Evolutionary conservation across 1,284 basidiomycete genomes (phyloP).

Genomic region (Ceratobasidium papillatum): DNA sequence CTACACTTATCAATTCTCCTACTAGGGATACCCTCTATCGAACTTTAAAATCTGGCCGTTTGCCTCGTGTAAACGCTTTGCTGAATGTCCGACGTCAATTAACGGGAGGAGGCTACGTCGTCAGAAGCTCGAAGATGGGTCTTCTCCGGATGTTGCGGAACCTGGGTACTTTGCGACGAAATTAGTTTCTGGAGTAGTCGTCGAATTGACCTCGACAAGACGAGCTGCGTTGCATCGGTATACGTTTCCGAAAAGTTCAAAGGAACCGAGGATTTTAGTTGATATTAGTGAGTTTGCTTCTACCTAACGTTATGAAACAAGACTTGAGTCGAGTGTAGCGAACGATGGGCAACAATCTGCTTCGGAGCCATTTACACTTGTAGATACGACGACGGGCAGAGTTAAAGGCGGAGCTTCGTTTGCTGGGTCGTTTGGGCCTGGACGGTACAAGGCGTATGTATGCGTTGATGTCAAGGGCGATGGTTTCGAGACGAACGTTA

Average conservation of each 20-base stretch:
- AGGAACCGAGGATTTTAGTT: constrained; percentile 44
- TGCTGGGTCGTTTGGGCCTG: constrained; percentile 63
- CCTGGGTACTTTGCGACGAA: constrained; percentile 47
- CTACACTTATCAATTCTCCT: neutral
- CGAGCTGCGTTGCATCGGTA: constrained; percentile 46
- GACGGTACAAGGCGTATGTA: constrained; percentile 64
- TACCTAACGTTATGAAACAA: neutral
- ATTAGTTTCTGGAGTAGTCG: constrained; percentile 44
- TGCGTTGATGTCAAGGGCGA: constrained; percentile 69
- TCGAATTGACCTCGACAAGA: constrained; percentile 46
- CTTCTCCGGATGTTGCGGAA: constrained; percentile 41
- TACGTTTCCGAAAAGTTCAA: constrained; percentile 45
- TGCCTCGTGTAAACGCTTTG: constrained; percentile 29
- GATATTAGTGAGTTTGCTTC: constrained; percentile 42
- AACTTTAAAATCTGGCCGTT: constrained; percentile 38
- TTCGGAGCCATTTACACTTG: constrained; percentile 57
- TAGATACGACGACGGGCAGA: constrained; percentile 60
- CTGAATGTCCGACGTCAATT: constrained; percentile 35
- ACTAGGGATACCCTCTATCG: constrained; percentile 22
- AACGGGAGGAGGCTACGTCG: constrained; percentile 13
- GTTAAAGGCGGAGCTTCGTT: constrained; percentile 57
- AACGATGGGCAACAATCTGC: constrained; percentile 66
- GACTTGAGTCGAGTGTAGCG: constrained; percentile 51
- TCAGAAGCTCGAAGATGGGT: constrained; percentile 24
- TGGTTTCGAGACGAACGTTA: constrained; percentile 58